Base-by-base conservation (phyloP, 768 basidiomycete species). In the Rhizopogon vinicolor region DNA sequence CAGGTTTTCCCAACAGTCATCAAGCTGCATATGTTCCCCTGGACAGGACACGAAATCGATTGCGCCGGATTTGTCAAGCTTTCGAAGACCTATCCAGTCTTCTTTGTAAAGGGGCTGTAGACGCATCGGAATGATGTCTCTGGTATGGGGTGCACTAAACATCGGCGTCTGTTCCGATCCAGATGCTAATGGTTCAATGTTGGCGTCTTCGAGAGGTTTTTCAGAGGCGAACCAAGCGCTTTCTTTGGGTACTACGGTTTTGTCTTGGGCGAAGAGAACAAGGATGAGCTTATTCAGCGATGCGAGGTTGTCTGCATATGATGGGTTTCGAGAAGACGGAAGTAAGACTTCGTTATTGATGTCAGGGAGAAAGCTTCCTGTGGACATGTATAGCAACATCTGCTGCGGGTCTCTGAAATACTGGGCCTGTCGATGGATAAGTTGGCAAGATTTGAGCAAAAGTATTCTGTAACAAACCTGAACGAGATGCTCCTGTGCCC, bases 161-260 rank as follows among this genome's bases (percentile, higher is more conserved):
- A 59, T 33, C 19, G 51, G 45, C 33, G 53, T 37, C 41, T 69
- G 68, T 41, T 55, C 55, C 18, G 48, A 44, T 22, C 42, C 28
- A 14, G 46, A 54, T 37, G 35, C 12, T 53, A 7, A 54, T 50
- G 5, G 18, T 39, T 51, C 25, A 18, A 37, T 13, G 29, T n/a
- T 18, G 18, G 18, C 8, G 28, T 53, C 54, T 18, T 74, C 69
- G 7, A 65, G 55, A 2, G 71, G 72, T 2, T 75, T 76, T 62
- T 87, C 86, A 3, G 87, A 86, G 6, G 89, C 91, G 69, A 94
- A 93, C 91, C 91, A 93, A 10, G 88, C 74, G 61, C 82, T 89
- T 69, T 93, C 91, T 68, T 90, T 91, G 0, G 92, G 92, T 18
- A 92, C 76, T 22, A 90, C 87, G 3, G 89, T 92, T 66, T 78